Evolutionary conservation across 75 land plant genomes (phyloP).

Genomic region (Pinus taeda): DNA sequence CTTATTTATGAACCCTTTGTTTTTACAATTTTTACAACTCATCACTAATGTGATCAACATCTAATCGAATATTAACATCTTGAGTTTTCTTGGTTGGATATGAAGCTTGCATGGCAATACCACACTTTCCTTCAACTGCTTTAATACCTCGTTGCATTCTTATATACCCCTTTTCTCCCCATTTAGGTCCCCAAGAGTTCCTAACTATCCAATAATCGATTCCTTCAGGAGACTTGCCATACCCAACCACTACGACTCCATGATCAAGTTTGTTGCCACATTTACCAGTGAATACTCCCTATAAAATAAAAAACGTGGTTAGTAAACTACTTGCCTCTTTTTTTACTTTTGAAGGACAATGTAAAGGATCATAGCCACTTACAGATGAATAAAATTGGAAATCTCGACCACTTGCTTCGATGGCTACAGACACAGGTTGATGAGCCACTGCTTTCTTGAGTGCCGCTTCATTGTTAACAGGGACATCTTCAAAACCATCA

Average conservation of each 20-base stretch:
- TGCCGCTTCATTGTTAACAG: constrained; percentile 30
- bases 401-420: constrained; percentile 22
- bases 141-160: constrained; percentile 54
- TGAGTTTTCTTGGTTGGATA: constrained; percentile 56
- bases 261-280: constrained; percentile 82
- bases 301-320: not conserved
- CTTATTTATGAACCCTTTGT: too few species aligned
- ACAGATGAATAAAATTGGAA: constrained; percentile 26
- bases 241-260: constrained; percentile 73
- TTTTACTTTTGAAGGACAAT: not conserved
- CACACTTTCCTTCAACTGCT: constrained; percentile 49
- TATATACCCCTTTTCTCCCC: constrained; percentile 90
- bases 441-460: constrained; percentile 46
- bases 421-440: constrained; percentile 46
- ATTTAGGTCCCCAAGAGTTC: constrained; percentile 86
- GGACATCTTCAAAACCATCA: constrained; percentile 41
- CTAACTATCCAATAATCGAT: constrained; percentile 79
- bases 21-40: too few species aligned
- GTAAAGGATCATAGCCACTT: not conserved
- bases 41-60: too few species aligned
- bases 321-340: too few species aligned
- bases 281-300: constrained; percentile 75
- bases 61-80: too few species aligned
- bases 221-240: constrained; percentile 40
- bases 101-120: constrained; percentile 75